Percentiles rank a stretch among this genome's conserved stretches.
Conservation (phyloP, 306 rosid species). For the Delonix regia region DNA sequence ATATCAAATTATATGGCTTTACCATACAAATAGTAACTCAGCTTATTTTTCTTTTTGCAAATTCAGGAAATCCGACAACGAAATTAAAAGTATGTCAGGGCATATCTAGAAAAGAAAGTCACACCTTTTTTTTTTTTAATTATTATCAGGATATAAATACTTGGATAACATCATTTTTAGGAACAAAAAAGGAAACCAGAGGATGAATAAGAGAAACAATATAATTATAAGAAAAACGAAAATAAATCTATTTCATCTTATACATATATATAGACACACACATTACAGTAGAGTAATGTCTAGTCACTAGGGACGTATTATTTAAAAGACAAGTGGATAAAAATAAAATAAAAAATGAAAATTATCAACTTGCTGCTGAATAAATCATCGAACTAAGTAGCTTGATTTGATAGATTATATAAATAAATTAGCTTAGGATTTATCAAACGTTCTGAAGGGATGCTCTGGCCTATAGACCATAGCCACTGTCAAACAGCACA, state of each 20-base stretch:
- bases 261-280: no score
- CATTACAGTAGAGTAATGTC: neutral
- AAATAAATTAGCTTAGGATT: neutral
- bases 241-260: no score
- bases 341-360: neutral
- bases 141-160: no score
- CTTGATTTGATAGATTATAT: neutral
- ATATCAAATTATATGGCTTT: neutral
- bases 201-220: neutral
- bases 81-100: neutral
- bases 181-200: neutral
- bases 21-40: neutral
- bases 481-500: no score
- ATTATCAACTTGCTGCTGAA: neutral
- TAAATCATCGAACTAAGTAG: neutral
- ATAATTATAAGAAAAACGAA: no score
- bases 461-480: neutral
- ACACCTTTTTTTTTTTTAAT: no score
- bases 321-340: neutral
- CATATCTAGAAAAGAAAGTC: neutral
- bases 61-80: neutral
- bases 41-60: neutral
- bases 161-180: neutral
- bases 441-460: neutral
- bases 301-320: neutral